These are phyloP conservation scores for Hypholoma fasciculare DNA, from an alignment of 768 basidiomycete genomes.

Conservation along the genomic window DNA sequence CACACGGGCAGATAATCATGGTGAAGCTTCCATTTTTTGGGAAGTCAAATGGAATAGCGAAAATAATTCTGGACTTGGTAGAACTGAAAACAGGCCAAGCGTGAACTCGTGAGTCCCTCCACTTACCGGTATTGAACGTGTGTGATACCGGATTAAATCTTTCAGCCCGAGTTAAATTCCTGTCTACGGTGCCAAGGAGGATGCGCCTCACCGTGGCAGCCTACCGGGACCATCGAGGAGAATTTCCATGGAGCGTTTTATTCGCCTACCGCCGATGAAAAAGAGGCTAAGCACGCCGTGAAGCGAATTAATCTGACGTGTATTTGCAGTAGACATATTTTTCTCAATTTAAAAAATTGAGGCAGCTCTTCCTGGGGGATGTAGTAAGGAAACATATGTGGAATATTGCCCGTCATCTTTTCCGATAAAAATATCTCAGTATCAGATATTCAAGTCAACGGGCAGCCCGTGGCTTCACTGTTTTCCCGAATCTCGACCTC, in stretches of 20 bases:
- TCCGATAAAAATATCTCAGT: neutral
- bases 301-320: neutral
- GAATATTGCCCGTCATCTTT: conserved; percentile 33
- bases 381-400: conserved; percentile 28
- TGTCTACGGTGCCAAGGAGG: conserved; percentile 48
- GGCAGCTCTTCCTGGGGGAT: conserved; percentile 30
- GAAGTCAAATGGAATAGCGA: too few species aligned
- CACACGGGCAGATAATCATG: too few species aligned
- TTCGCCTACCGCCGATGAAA: conserved; percentile 24
- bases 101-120: too few species aligned
- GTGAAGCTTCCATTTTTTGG: too few species aligned
- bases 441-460: conserved; percentile 19
- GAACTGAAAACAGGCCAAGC: too few species aligned
- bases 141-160: too few species aligned
- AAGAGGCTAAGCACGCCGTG: conserved; percentile 26
- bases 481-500: conserved; percentile 35
- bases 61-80: too few species aligned
- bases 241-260: conserved; percentile 42
- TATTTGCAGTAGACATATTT: conserved; percentile 32
- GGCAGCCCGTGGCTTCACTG: conserved; percentile 44
- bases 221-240: conserved; percentile 36
- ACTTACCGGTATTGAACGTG: too few species aligned
- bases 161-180: too few species aligned
- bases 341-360: conserved; percentile 31
- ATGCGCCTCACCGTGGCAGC: conserved; percentile 42